These are phyloP conservation scores for Penicillium malachiteum DNA, from an alignment of 495 filamentous ascomycete species.

Conservation along the genomic window DNA sequence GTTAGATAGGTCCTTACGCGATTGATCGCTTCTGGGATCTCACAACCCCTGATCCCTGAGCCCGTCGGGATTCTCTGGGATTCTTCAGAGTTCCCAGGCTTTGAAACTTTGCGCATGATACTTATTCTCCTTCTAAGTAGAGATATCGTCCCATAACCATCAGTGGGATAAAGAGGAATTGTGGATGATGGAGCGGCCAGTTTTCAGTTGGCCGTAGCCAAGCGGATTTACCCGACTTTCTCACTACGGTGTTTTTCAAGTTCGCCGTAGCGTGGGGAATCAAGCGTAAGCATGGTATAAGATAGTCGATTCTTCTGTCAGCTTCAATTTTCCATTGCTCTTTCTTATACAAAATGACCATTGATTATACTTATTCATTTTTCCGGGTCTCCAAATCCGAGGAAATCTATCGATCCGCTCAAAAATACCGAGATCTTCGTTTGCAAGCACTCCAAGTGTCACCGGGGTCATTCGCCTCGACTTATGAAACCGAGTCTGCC, in stretches of 20 bases:
- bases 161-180: no score
- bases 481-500: conserved; percentile 30
- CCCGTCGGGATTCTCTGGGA: neutral
- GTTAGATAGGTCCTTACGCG: conserved; percentile 6
- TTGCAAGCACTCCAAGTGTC: conserved; percentile 16
- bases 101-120: no score
- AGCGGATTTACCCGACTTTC: neutral
- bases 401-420: conserved; percentile 14
- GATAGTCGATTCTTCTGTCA: neutral
- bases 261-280: conserved; percentile 6
- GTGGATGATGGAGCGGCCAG: neutral
- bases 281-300: neutral
- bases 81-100: no score
- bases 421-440: conserved; percentile 30
- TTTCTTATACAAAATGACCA: conserved; percentile 1
- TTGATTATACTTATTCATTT: conserved; percentile 15
- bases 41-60: neutral
- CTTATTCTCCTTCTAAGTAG: no score
- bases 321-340: no score
- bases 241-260: conserved; percentile 7
- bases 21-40: conserved; percentile 16
- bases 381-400: conserved; percentile 20
- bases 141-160: no score
- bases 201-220: neutral
- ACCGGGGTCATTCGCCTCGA: conserved; percentile 31